phyloP scores from a whole-genome alignment of 106 monocot species.

The Hemerocallis citrina region DNA sequence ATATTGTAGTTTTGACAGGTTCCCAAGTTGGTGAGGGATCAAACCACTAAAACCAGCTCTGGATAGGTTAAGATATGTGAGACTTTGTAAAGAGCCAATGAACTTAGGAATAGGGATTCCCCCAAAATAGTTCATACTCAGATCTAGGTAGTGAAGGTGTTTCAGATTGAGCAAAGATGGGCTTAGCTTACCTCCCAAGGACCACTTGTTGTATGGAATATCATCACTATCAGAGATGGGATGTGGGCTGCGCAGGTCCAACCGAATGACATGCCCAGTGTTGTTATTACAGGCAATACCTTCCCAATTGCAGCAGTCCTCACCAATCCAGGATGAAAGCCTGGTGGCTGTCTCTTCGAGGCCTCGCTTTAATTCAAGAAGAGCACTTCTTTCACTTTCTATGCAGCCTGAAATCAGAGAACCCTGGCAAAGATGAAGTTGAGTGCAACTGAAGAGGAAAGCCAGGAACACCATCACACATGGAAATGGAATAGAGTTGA shows the following conservation, averaged over 20 bases:
- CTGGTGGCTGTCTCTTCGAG: background rate
- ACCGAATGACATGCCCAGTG: slow-evolving; percentile 19
- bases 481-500: too few species aligned
- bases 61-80: slow-evolving; percentile 26
- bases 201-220: background rate
- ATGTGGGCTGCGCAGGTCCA: slow-evolving; percentile 13
- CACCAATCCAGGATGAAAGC: slow-evolving; percentile 27
- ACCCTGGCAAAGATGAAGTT: too few species aligned
- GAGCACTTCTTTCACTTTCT: background rate
- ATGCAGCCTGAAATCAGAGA: too few species aligned
- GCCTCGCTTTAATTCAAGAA: slow-evolving; percentile 1
- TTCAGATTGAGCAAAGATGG: slow-evolving; percentile 22
- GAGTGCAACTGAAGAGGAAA: too few species aligned
- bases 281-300: slow-evolving; percentile 27
- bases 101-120: slow-evolving; percentile 11
- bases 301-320: slow-evolving; percentile 35
- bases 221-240: background rate
- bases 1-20: slow-evolving; percentile 12
- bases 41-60: background rate
- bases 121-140: slow-evolving; percentile 31
- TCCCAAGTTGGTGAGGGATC: slow-evolving; percentile 15
- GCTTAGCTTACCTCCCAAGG: slow-evolving; percentile 8
- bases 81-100: slow-evolving; percentile 13
- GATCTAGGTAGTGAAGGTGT: slow-evolving; percentile 25
- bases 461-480: too few species aligned